Conservation (phyloP, 2,329 filamentous ascomycete species). For the Fusarium sp. region DNA sequence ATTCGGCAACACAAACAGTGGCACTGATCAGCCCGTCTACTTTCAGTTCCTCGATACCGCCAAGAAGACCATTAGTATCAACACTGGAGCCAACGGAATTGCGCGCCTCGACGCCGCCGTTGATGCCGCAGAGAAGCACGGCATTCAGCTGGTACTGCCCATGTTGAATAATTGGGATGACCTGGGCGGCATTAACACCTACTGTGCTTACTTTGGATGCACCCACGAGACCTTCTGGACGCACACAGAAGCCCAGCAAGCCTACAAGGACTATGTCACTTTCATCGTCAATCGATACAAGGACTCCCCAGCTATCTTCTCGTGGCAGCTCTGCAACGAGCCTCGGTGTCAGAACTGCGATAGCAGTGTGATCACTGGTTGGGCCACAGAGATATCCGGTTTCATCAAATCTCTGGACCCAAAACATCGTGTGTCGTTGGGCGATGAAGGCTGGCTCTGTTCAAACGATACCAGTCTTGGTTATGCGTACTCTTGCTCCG, state of each 20-base stretch:
- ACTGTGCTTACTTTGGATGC: slow-evolving; percentile 9
- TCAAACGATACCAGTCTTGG: neutral
- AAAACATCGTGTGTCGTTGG: neutral
- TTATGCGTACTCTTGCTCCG: neutral
- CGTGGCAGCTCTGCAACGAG: slow-evolving; percentile 8
- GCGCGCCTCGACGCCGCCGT: neutral
- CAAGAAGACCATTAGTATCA: slow-evolving; percentile 1
- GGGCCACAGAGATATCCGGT: neutral
- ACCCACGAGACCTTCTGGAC: neutral
- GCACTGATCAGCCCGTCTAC: neutral
- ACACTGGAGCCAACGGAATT: neutral
- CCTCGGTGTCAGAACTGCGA: slow-evolving; percentile 4
- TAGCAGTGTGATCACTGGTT: neutral
- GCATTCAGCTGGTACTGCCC: neutral
- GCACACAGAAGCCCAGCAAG: neutral
- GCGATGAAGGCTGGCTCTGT: slow-evolving; percentile 5
- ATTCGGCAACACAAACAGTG: slow-evolving; percentile 1
- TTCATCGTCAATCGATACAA: slow-evolving; percentile 6
- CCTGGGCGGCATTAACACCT: neutral
- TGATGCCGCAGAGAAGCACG: neutral
- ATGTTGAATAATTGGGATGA: slow-evolving; percentile 5
- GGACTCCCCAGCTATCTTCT: neutral
- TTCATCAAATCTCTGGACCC: neutral
- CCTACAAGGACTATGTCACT: neutral
- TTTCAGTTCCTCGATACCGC: neutral